A percentile compares a stretch with the other conserved stretches of the same genome.
Evolutionary conservation across 2,329 filamentous ascomycete species (phyloP).

Genomic region (Fusarium bactridioides): DNA sequence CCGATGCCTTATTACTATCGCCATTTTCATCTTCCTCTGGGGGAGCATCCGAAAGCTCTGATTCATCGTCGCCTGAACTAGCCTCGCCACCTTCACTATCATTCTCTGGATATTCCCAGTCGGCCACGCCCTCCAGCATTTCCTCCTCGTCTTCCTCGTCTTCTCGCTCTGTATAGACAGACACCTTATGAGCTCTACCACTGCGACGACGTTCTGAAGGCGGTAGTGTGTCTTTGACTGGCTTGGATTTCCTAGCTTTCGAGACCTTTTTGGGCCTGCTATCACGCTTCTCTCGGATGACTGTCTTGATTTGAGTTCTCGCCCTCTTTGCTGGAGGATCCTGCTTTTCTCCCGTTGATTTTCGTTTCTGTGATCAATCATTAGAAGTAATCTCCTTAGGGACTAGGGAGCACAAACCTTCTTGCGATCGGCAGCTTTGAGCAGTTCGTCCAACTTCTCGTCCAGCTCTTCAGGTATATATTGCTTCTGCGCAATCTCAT

Average conservation of each 20-base stretch:
- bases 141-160: slow-evolving; percentile 67
- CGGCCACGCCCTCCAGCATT: slow-evolving; percentile 67
- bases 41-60: slow-evolving; percentile 36
- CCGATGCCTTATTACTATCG: slow-evolving; percentile 20
- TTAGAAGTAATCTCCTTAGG: slow-evolving; percentile 31
- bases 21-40: slow-evolving; percentile 19
- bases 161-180: slow-evolving; percentile 64
- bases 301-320: slow-evolving; percentile 49
- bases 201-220: slow-evolving; percentile 63
- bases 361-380: slow-evolving; percentile 60
- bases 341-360: slow-evolving; percentile 59
- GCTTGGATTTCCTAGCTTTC: slow-evolving; percentile 43
- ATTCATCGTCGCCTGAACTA: slow-evolving; percentile 23
- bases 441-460: slow-evolving; percentile 75
- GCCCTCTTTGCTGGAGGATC: slow-evolving; percentile 53
- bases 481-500: slow-evolving; percentile 85
- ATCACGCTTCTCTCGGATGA: slow-evolving; percentile 48
- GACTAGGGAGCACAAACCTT: slow-evolving; percentile 57
- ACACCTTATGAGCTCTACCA: slow-evolving; percentile 57
- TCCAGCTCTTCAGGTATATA: slow-evolving; percentile 82
- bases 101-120: slow-evolving; percentile 61
- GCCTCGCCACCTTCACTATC: slow-evolving; percentile 32
- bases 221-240: slow-evolving; percentile 45
- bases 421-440: slow-evolving; percentile 74
- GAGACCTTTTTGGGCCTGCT: slow-evolving; percentile 47